Evolutionary conservation across 495 filamentous ascomycete genomes (phyloP).

Genomic region (Daldinia caldariorum): DNA sequence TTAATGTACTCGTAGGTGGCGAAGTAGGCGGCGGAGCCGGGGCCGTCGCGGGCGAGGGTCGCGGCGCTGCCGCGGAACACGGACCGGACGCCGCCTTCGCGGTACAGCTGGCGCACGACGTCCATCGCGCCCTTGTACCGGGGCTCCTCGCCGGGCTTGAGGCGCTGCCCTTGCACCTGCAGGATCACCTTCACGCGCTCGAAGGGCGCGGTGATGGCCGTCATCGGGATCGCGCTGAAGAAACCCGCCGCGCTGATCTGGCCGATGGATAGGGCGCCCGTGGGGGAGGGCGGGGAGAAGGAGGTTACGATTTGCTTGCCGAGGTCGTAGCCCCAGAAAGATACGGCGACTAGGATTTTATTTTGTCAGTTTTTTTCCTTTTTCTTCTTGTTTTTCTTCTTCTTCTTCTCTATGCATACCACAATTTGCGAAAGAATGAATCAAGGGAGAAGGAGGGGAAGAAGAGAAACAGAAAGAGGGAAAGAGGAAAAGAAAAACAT

Average conservation of each 20-base stretch:
- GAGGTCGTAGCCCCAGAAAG: conserved; percentile 98
- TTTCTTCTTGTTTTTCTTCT: not conserved
- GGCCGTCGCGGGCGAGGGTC: conserved; percentile 92
- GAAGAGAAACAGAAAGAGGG: not conserved
- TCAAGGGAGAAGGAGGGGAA: no score
- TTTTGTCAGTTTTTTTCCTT: conserved; percentile 4
- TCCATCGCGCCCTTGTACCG: conserved; percentile 89
- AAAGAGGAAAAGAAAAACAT: conserved; percentile 58
- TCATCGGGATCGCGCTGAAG: conserved; percentile 98
- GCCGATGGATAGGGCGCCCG: conserved; percentile 76
- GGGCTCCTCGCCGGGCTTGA: conserved; percentile 88
- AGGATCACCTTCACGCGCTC: conserved; percentile 99
- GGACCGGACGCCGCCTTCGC: conserved; percentile 85
- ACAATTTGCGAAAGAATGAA: not conserved
- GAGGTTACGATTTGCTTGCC: conserved; percentile 85
- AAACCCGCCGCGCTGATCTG: conserved; percentile 94
- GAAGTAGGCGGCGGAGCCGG: conserved; percentile 94
- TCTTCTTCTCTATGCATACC: no score
- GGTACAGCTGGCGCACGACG: conserved; percentile 95
- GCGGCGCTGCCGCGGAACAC: conserved; percentile 92
- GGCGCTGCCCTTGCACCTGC: conserved; percentile 95
- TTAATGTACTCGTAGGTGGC: conserved; percentile 97
- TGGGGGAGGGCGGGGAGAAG: conserved; percentile 70
- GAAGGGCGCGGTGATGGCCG: conserved; percentile 95
- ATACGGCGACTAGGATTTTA: conserved; percentile 81